These are phyloP conservation scores for Hypoxylon rubiginosum DNA, from an alignment of 2,329 filamentous ascomycete genomes.

Conservation along the genomic window DNA sequence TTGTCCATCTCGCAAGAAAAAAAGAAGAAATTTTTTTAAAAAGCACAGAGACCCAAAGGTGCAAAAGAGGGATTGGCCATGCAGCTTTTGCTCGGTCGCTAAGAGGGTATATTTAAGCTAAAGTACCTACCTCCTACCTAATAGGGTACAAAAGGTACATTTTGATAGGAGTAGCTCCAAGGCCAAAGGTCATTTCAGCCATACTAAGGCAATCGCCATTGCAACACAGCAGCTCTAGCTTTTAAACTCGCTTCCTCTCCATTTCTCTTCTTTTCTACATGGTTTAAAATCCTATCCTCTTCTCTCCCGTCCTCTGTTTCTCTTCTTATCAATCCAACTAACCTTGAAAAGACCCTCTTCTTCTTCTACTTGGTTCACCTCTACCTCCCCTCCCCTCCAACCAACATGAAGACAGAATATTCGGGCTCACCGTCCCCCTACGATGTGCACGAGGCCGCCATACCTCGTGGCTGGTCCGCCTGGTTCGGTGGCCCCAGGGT, in stretches of 20 bases:
- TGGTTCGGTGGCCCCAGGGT: conserved; percentile 58
- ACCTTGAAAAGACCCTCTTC: background rate
- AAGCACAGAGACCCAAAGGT: background rate
- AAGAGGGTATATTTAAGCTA: conserved; percentile 2
- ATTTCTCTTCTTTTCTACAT: conserved; percentile 3
- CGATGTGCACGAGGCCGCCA: conserved; percentile 68
- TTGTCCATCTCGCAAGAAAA: too few species aligned
- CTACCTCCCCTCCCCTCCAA: background rate
- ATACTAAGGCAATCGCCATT: conserved; percentile 15
- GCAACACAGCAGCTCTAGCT: conserved; percentile 22
- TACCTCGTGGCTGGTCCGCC: conserved; percentile 50
- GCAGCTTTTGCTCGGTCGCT: conserved; percentile 26
- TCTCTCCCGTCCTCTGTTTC: conserved; percentile 5
- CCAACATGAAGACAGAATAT: conserved; percentile 44
- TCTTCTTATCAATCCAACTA: background rate
- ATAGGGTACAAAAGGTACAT: conserved; percentile 17
- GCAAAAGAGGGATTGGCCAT: conserved; percentile 23
- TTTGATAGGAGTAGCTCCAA: conserved; percentile 17
- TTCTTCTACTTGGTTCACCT: background rate
- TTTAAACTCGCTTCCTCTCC: conserved; percentile 30
- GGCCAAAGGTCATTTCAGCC: background rate
- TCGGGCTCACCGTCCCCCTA: conserved; percentile 41
- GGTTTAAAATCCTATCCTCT: conserved; percentile 14
- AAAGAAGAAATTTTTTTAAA: too few species aligned
- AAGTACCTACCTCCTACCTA: conserved; percentile 21